These are phyloP conservation scores for Alnus rubra DNA, from an alignment of 306 rosid species.

Conservation along the genomic window DNA sequence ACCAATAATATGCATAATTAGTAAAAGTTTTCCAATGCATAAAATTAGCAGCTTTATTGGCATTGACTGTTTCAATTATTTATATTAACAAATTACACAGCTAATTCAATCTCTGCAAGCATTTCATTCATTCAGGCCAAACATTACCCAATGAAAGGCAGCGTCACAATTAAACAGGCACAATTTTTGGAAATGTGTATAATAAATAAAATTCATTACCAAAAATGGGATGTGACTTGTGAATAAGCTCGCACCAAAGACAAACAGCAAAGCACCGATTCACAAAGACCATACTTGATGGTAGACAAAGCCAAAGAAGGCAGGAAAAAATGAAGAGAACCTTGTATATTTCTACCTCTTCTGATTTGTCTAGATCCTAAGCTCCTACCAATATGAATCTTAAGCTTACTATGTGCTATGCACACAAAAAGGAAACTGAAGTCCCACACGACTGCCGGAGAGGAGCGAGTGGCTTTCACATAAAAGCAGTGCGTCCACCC, in stretches of 20 bases:
- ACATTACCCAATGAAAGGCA: background rate
- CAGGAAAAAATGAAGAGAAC: background rate
- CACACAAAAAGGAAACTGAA: background rate
- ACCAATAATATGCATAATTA: no score
- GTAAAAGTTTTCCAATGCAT: background rate
- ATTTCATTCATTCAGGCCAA: background rate
- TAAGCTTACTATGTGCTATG: constrained; percentile 7
- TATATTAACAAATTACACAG: background rate
- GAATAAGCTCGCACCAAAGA: background rate
- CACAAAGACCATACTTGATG: constrained; percentile 1
- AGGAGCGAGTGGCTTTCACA: constrained; percentile 43
- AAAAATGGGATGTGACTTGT: background rate
- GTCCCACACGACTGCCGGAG: background rate
- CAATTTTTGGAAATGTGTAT: background rate
- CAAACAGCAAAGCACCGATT: background rate
- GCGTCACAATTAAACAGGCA: background rate
- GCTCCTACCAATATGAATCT: constrained; percentile 1
- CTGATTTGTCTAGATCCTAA: constrained; percentile 4
- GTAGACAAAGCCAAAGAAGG: background rate
- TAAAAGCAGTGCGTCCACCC: constrained; percentile 86
- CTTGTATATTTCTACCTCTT: background rate
- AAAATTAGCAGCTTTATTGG: background rate
- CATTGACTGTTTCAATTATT: background rate
- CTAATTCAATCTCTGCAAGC: background rate
- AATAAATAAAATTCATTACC: background rate